These are phyloP conservation scores for Closterium sp. DNA, from an alignment of 139 green algal species.

Conservation along the genomic window DNA sequence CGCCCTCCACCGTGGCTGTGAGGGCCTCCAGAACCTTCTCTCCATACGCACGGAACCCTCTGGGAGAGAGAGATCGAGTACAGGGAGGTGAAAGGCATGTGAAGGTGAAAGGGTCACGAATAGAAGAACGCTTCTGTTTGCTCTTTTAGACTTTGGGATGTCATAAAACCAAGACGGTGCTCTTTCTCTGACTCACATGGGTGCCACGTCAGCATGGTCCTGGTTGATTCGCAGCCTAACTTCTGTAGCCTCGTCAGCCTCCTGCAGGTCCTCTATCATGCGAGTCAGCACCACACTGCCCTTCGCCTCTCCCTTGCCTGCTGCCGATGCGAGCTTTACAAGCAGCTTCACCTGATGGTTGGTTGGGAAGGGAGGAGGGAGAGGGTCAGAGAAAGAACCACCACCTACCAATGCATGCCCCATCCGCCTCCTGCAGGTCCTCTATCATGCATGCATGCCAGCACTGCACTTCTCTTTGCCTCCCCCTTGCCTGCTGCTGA, in stretches of 20 bases:
- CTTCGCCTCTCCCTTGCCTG: conserved; percentile 55
- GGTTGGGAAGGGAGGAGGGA: too few relatives aligned
- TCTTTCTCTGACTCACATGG: conserved; percentile 12
- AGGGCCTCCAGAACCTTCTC: conserved; percentile 62
- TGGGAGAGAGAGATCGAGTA: background rate
- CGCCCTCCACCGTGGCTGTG: conserved; percentile 57
- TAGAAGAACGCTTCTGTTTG: too few relatives aligned
- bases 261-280: conserved; percentile 72
- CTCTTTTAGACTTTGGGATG: background rate
- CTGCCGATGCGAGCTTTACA: conserved; percentile 66
- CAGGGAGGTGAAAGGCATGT: background rate
- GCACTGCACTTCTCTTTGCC: conserved; percentile 33
- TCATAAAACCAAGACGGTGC: background rate
- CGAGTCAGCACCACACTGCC: conserved; percentile 51
- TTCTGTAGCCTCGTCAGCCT: conserved; percentile 72
- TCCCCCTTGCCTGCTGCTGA: conserved; percentile 54
- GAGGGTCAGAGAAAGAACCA: background rate
- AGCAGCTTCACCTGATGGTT: conserved; percentile 88
- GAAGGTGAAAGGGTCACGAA: too few relatives aligned
- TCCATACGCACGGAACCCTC: conserved; percentile 35
- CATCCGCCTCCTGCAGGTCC: conserved; percentile 69
- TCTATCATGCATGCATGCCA: conserved; percentile 73
- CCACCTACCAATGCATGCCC: conserved; percentile 23
- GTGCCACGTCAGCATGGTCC: conserved; percentile 62
- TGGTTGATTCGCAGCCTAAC: conserved; percentile 65